Base-by-base conservation (phyloP, 83 land plant genomes). In the Picea mariana region DNA sequence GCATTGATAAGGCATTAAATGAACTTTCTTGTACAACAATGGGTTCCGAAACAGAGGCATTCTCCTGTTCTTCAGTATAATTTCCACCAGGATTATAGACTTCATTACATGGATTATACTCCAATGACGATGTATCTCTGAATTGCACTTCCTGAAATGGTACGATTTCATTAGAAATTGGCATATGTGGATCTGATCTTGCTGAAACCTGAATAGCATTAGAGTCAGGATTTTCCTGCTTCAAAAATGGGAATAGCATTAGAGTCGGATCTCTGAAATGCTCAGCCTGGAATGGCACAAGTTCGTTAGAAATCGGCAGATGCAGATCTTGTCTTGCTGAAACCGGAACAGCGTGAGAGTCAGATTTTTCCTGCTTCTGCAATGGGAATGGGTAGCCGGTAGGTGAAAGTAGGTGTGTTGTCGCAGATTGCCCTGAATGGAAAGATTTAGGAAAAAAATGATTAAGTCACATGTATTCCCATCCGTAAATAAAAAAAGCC, bases 91-190 rank as follows among this genome's bases (percentile, higher is more conserved):
- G 26, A 47, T 73, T 47, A 47, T 73, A 73, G 21, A 73, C 58
- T 47, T 73, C 77, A 9, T 18, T 73, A 21, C 77, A 73, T 73
- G 77, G 77, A 42, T 24, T 20, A 73, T 73, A 73, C 77, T 73
- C 77, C 77, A 73, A 73, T 42, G 77, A 73, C 11, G 77, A 73
- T 44, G 77, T 58, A 47, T 42, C 58, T 73, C 26, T 73, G 5
- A 13, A 44, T 47, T 40, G 26, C 26, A 12, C 24, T 69, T 24
- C 47, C 75, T 69, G 75, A 69, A 34, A 69, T 1, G 75, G 75
- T 16, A 69, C 75, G 20, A 69, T 44, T 69, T 69, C 75, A 17
- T 69, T 69, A 69, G 44, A 69, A 9, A 38, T 18, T 24, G 75
- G 75, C 7, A 69, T 8, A 34, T 16, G 40, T 17, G 75, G 44